Conservation (phyloP, 306 rosid genomes). For the Citrullus amarus region DNA sequence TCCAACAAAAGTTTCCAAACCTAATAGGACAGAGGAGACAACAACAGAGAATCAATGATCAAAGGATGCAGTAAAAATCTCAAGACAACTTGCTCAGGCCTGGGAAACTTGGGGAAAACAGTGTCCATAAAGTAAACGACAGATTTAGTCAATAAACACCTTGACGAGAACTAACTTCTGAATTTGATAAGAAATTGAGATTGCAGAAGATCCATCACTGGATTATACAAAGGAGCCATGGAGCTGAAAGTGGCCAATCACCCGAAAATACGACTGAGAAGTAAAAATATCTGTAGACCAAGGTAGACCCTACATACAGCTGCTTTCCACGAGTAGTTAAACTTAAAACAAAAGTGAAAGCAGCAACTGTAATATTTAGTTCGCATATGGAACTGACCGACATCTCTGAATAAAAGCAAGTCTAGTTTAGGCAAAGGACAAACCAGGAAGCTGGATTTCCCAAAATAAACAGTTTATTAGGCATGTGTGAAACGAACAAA, state of each 20-base stretch:
- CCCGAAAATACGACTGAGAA: background rate
- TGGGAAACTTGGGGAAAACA: background rate
- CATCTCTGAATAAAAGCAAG: background rate
- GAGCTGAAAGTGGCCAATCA: background rate
- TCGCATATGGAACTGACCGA: background rate
- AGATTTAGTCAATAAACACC: background rate
- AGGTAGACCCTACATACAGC: background rate
- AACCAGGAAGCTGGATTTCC: background rate
- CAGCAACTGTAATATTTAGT: background rate
- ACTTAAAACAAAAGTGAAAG: background rate
- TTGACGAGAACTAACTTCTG: background rate
- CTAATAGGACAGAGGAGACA: background rate
- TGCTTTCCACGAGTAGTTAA: background rate
- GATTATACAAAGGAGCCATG: background rate
- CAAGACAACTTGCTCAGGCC: background rate
- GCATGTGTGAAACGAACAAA: background rate
- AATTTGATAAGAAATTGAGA: background rate
- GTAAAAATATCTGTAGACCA: background rate
- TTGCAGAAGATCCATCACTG: background rate
- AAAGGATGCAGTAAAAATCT: background rate
- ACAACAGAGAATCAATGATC: background rate
- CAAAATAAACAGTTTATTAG: background rate
- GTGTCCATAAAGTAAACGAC: background rate
- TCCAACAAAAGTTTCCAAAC: background rate
- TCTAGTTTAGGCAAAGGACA: conserved; percentile 1